Base-by-base conservation (phyloP, 495 filamentous ascomycete genomes). In the Trichoderma parareesei region DNA sequence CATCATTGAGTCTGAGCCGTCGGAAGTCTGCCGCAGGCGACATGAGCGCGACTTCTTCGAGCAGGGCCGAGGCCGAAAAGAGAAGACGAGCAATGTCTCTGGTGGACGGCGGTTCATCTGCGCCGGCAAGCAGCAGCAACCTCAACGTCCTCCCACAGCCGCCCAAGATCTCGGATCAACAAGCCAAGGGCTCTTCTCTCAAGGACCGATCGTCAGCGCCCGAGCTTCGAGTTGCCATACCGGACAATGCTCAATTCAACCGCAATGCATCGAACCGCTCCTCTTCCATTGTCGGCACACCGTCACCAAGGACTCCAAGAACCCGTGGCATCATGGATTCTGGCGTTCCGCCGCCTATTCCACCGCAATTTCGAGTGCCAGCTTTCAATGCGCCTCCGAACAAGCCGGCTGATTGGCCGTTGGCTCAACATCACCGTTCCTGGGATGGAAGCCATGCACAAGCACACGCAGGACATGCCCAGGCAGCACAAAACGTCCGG, bases 151-250 rank as follows among this genome's bases (percentile, higher is more conserved):
- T 16, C 16, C 37, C 27, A 35, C 53, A 37, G 11, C 5, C 53
- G 9, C 20, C 20, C 27, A 16, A 10, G 13, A 2, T 16, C 1
- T 16, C 53, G 14, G 27, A 38, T 35, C 53, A 35, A 37, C 10
- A 37, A 3, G 53, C 27, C 27, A 37, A 35, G 14, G 18, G 16
- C 8, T 35, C 53, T 57, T 33, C 8, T 35, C 20, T 57, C 11
- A 57, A 57, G 16, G 53, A 35, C 37, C 53, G 53, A 57, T 14
- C 53, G 27, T 57, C 53, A 3, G 53, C 53, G 8, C 53, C 53
- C 13, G 33, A 57, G 9, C 53, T 57, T 35, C 53, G 53, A 57
- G 53, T 57, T 38, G 27, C 53, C 6, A 57, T 57, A 57, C 53
- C 53, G 20, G 44, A 48, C 13, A 33, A 8, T 16, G 7, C 20